Evolutionary conservation across 2,329 filamentous ascomycete genomes (phyloP).

Genomic region (Diaporthe destruens): DNA sequence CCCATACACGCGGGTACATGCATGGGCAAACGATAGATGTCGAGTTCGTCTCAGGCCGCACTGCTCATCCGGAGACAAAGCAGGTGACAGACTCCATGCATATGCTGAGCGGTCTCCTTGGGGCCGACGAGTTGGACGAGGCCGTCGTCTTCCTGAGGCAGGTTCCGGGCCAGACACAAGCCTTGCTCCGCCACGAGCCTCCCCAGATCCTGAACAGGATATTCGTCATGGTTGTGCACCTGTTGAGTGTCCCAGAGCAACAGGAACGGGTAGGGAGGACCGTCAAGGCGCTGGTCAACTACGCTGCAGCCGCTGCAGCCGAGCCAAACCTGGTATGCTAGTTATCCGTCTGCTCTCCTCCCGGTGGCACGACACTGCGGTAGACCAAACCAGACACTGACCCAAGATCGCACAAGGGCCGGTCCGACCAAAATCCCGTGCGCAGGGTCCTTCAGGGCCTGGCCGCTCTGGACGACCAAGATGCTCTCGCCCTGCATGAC

Average conservation of each 20-base stretch:
- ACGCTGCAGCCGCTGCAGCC: constrained; percentile 25
- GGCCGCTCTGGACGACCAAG: background rate
- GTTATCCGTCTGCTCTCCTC: background rate
- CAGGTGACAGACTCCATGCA: background rate
- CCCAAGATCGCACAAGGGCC: background rate
- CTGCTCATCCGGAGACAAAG: background rate
- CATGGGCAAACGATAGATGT: background rate
- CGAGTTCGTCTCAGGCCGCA: background rate
- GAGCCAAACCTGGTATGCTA: constrained; percentile 16
- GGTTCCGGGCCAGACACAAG: constrained; percentile 21
- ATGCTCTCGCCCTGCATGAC: constrained; percentile 14
- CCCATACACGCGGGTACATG: constrained; percentile 33
- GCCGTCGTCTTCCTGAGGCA: constrained; percentile 30
- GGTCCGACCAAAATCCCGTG: constrained; percentile 34
- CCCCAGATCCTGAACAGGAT: constrained; percentile 33
- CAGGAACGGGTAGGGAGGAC: background rate
- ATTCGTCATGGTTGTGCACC: constrained; percentile 28
- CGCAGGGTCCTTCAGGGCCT: constrained; percentile 22
- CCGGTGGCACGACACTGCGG: background rate
- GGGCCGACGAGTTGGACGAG: constrained; percentile 21
- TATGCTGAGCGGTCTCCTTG: constrained; percentile 1
- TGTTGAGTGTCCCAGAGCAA: constrained; percentile 11
- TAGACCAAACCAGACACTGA: background rate
- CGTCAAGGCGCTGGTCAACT: constrained; percentile 34
- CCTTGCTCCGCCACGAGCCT: constrained; percentile 30